Percentiles rank a stretch among this genome's conserved stretches.
Evolutionary conservation across 2,329 filamentous ascomycete species (phyloP).

Genomic region (Talaromyces sp.): DNA sequence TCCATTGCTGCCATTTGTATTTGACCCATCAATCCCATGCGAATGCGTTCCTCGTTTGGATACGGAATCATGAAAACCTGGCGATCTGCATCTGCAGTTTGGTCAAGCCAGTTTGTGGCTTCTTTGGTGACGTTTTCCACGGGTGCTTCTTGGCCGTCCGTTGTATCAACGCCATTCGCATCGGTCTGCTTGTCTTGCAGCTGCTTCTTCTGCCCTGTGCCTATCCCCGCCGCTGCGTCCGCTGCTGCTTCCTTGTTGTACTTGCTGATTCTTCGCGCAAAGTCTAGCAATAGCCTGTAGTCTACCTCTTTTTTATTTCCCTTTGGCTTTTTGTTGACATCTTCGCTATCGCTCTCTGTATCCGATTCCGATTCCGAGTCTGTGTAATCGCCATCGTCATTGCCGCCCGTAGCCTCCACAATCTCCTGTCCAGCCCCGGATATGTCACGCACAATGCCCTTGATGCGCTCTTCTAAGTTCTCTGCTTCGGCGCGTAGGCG

Average conservation of each 20-base stretch:
- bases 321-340: constrained; percentile 19
- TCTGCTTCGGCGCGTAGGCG: constrained; percentile 36
- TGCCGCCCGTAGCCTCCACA: constrained; percentile 21
- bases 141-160: constrained; percentile 18
- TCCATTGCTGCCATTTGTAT: constrained; percentile 40
- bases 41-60: constrained; percentile 40
- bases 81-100: constrained; percentile 35
- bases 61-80: constrained; percentile 40
- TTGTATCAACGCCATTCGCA: constrained; percentile 18
- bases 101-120: constrained; percentile 37
- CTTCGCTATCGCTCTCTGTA: constrained; percentile 20
- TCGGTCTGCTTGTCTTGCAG: constrained; percentile 20
- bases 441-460: constrained; percentile 36
- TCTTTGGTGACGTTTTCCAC: constrained; percentile 35
- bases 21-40: constrained; percentile 42
- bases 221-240: constrained; percentile 30
- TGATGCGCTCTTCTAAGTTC: constrained; percentile 35
- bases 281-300: constrained; percentile 39
- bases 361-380: constrained; percentile 29
- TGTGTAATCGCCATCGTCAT: constrained; percentile 24
- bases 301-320: constrained; percentile 34
- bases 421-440: constrained; percentile 38
- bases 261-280: constrained; percentile 43
- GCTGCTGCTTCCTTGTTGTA: constrained; percentile 42
- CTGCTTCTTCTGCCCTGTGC: constrained; percentile 15